Percentiles rank a stretch among this genome's conserved stretches.
These are phyloP conservation scores for Serpula lacrymans DNA, from an alignment of 768 basidiomycete species.

Conservation along the genomic window DNA sequence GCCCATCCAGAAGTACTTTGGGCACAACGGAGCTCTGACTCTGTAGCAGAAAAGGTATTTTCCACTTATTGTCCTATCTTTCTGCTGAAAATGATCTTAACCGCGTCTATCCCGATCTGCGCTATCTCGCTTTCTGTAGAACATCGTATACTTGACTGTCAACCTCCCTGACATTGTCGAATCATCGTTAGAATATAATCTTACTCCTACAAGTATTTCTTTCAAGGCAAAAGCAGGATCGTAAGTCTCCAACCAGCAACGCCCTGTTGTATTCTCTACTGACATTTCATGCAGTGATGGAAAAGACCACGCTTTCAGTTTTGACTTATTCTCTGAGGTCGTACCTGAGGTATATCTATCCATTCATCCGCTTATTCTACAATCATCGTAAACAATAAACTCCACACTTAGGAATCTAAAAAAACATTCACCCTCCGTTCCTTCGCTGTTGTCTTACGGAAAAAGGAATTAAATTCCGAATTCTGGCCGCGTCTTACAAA, in stretches of 20 bases:
- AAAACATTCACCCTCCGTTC: constrained; percentile 65
- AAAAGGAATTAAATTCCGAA: constrained; percentile 71
- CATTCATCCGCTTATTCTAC: constrained; percentile 4
- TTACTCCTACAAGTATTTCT: constrained; percentile 54
- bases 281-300: constrained; percentile 40
- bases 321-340: constrained; percentile 76
- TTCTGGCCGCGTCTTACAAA: constrained; percentile 95
- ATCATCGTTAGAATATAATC: constrained; percentile 52
- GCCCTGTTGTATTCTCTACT: constrained; percentile 9
- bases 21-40: constrained; percentile 85
- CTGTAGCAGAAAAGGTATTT: constrained; percentile 63
- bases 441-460: constrained; percentile 67
- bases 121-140: constrained; percentile 44
- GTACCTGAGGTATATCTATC: constrained; percentile 58
- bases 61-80: background rate
- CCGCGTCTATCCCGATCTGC: constrained; percentile 3
- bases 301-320: constrained; percentile 68
- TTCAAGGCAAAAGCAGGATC: constrained; percentile 65
- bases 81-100: constrained; percentile 1
- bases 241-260: constrained; percentile 37
- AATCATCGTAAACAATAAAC: too few relatives aligned
- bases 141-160: constrained; percentile 80
- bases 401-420: constrained; percentile 46
- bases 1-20: constrained; percentile 87
- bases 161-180: constrained; percentile 75